phyloP scores from a whole-genome alignment of 116 monocot genomes.

The Posidonia oceanica region DNA sequence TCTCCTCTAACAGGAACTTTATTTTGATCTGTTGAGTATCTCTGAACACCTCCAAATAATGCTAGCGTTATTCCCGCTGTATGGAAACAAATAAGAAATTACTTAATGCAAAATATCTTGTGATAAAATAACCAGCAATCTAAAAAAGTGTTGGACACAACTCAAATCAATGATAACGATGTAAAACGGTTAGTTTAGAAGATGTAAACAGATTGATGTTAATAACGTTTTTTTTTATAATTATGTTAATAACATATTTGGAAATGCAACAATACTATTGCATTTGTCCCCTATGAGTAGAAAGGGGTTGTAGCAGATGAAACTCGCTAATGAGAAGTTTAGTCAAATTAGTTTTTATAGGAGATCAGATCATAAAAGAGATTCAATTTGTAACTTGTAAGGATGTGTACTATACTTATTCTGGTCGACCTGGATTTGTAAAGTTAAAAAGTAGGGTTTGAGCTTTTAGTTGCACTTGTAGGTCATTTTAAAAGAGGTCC shows the following conservation, averaged over 20 bases:
- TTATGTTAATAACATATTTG: too few species aligned
- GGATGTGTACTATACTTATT: too few species aligned
- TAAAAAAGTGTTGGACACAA: neutral
- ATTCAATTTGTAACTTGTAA: neutral
- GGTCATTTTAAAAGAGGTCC: too few species aligned
- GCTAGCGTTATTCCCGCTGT: conserved; percentile 91
- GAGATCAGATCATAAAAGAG: neutral
- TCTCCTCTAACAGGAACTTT: conserved; percentile 98
- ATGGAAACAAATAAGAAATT: conserved; percentile 6
- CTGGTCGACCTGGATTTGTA: too few species aligned
- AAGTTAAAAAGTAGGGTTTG: too few species aligned
- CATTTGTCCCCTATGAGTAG: too few species aligned
- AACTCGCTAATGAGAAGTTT: neutral
- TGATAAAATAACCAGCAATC: neutral
- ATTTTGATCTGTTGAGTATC: conserved; percentile 85
- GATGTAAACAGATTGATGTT: neutral
- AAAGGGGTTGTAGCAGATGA: neutral
- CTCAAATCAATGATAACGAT: neutral
- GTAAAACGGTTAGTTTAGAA: neutral
- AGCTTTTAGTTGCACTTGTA: too few species aligned
- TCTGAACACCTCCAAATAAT: conserved; percentile 96
- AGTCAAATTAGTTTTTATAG: too few species aligned
- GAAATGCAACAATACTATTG: too few species aligned
- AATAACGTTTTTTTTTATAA: too few species aligned
- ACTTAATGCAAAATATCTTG: neutral